Evolutionary conservation across 2,329 filamentous ascomycete genomes (phyloP).

Genomic region (Fusarium hostae): DNA sequence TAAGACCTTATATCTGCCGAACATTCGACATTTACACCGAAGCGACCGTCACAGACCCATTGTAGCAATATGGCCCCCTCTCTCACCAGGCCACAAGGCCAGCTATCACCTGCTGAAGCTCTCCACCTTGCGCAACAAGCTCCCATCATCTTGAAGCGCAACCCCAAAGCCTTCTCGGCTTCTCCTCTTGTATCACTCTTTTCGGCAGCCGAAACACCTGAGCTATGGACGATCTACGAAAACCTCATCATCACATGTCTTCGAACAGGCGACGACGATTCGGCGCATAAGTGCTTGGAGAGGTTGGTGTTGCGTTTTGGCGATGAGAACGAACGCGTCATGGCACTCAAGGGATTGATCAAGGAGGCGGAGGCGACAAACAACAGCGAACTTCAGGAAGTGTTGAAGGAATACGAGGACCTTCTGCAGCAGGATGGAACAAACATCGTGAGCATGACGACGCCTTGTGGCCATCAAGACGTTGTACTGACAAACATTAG

Average conservation of each 20-base stretch:
- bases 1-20: background rate
- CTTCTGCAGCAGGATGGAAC: conserved; percentile 78
- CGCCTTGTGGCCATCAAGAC: background rate
- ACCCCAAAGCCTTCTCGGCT: conserved; percentile 64
- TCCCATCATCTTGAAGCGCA: conserved; percentile 64
- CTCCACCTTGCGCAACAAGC: conserved; percentile 71
- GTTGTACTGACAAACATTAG: conserved; percentile 56
- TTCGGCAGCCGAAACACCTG: conserved; percentile 73
- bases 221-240: conserved; percentile 87
- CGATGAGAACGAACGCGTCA: conserved; percentile 82
- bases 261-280: conserved; percentile 82
- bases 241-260: conserved; percentile 87
- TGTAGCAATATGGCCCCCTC: conserved; percentile 59
- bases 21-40: background rate
- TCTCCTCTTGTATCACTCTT: conserved; percentile 65
- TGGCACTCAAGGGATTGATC: conserved; percentile 83
- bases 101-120: conserved; percentile 66
- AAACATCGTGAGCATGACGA: conserved; percentile 73
- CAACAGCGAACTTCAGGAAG: conserved; percentile 70
- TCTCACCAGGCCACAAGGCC: conserved; percentile 66
- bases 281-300: conserved; percentile 80
- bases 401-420: conserved; percentile 82
- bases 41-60: conserved; percentile 10
- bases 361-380: conserved; percentile 83
- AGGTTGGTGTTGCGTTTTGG: conserved; percentile 85